phyloP scores from a whole-genome alignment of 805 yeast species.

The Candida orba region DNA sequence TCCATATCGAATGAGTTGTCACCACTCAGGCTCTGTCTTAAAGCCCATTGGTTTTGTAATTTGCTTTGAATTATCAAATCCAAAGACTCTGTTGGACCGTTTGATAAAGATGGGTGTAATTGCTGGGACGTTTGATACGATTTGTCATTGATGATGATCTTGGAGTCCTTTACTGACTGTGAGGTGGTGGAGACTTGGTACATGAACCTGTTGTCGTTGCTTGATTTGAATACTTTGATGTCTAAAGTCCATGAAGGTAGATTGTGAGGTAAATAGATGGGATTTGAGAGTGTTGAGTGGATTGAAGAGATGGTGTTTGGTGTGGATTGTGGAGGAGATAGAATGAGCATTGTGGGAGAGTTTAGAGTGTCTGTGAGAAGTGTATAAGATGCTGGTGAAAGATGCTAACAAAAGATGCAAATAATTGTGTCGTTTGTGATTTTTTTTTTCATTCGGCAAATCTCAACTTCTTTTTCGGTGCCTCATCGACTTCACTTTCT shows the following conservation, averaged over 20 bases:
- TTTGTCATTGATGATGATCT: conserved; percentile 1
- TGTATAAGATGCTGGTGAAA: too few relatives aligned
- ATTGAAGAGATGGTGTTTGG: neutral
- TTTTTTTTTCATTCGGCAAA: conserved; percentile 7
- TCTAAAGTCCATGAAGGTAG: conserved; percentile 63
- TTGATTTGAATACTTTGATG: conserved; percentile 62
- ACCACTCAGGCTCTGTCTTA: conserved; percentile 61
- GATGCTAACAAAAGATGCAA: too few relatives aligned
- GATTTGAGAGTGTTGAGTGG: neutral
- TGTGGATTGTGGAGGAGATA: conserved; percentile 1
- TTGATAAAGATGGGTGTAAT: neutral
- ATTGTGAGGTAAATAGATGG: conserved; percentile 2
- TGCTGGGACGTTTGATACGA: neutral
- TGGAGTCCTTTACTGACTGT: neutral
- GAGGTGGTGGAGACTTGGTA: conserved; percentile 7
- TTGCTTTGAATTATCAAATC: conserved; percentile 34
- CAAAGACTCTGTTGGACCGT: neutral
- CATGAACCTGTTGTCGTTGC: conserved; percentile 25
- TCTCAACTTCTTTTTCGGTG: conserved; percentile 9
- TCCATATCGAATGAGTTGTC: conserved; percentile 65
- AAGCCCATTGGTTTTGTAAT: conserved; percentile 60
- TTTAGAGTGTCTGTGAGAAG: too few relatives aligned
- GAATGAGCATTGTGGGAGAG: conserved; percentile 3
- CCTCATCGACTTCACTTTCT: neutral
- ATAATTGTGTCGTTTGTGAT: too few relatives aligned